These are phyloP conservation scores for Pestalotiopsis sp. DNA, from an alignment of 2,329 filamentous ascomycete genomes.

Conservation along the genomic window DNA sequence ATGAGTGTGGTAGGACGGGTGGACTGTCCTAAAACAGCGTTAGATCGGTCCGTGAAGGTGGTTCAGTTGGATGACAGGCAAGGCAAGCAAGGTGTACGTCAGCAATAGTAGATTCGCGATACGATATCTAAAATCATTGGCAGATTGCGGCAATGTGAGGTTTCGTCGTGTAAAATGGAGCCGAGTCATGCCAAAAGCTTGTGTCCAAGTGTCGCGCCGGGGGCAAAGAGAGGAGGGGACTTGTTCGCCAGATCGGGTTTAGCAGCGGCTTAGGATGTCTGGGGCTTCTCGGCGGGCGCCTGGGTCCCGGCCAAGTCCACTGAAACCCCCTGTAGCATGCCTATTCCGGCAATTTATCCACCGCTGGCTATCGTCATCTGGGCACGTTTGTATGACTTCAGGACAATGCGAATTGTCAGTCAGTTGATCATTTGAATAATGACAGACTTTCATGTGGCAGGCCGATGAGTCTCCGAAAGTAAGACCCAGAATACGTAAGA, in stretches of 20 bases:
- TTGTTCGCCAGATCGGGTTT: conserved; percentile 1
- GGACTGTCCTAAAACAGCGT: neutral
- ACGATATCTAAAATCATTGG: neutral
- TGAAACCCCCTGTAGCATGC: neutral
- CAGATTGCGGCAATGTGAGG: neutral
- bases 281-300: neutral
- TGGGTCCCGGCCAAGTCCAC: neutral
- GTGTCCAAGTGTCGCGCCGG: neutral
- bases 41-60: neutral
- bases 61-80: neutral
- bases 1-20: neutral
- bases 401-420: too few species aligned
- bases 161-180: neutral
- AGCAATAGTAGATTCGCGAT: neutral
- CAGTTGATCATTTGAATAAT: too few species aligned
- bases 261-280: neutral
- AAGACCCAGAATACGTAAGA: too few species aligned
- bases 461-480: too few species aligned
- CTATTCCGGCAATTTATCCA: neutral
- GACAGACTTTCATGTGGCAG: too few species aligned
- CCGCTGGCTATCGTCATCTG: too few species aligned
- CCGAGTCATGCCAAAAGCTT: neutral
- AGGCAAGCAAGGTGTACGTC: neutral
- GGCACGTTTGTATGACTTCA: too few species aligned
- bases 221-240: neutral